Conservation (phyloP, 139 green algal genomes). For the Marvania coccoides region DNA sequence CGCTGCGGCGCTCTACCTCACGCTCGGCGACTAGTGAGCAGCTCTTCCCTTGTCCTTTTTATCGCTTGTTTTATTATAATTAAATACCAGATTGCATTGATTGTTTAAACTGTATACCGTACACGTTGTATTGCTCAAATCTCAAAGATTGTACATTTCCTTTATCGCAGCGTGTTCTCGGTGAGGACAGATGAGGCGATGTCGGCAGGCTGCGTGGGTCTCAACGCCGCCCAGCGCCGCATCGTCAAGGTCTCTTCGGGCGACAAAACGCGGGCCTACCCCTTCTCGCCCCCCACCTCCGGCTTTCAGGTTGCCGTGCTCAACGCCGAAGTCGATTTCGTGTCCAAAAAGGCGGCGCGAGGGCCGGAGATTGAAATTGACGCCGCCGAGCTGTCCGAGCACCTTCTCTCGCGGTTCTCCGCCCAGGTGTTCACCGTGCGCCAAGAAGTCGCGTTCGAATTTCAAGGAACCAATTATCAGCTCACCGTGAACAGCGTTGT, state of each 20-base stretch:
- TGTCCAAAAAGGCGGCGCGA: constrained; percentile 40
- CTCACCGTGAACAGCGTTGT: constrained; percentile 51
- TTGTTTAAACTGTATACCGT: too few species aligned
- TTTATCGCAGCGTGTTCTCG: constrained; percentile 59
- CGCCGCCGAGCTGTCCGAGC: constrained; percentile 48
- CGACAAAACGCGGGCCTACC: constrained; percentile 35
- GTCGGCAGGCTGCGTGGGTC: constrained; percentile 46
- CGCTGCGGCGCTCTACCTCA: constrained; percentile 21
- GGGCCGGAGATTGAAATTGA: constrained; percentile 47
- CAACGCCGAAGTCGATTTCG: constrained; percentile 56
- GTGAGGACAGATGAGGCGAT: constrained; percentile 42
- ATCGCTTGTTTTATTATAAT: background rate
- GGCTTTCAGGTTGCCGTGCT: constrained; percentile 54
- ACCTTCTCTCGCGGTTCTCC: constrained; percentile 51
- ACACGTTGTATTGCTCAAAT: background rate
- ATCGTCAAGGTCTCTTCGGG: constrained; percentile 50
- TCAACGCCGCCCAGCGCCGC: constrained; percentile 83
- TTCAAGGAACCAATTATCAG: constrained; percentile 72
- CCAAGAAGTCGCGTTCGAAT: constrained; percentile 87
- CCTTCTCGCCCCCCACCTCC: constrained; percentile 28
- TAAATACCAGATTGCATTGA: background rate
- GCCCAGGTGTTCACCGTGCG: constrained; percentile 63
- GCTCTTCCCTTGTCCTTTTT: constrained; percentile 2
- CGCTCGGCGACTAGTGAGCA: constrained; percentile 51
- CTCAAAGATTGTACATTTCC: background rate